Evolutionary conservation across 148 eudicot species (phyloP).

Genomic region (Rhododendron ferrugineum): DNA sequence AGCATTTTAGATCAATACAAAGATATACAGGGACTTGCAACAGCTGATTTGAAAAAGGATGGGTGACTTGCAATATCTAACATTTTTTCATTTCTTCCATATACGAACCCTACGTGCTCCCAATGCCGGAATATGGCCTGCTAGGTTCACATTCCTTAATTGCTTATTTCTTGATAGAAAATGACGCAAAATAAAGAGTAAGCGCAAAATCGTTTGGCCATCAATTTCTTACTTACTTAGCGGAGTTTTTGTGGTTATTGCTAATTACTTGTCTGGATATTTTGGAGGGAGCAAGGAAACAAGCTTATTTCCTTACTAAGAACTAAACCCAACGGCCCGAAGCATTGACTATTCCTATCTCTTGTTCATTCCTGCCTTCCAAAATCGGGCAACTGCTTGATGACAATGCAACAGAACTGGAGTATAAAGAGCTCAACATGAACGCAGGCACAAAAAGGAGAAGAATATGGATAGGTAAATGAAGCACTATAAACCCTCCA

Average conservation of each 20-base stretch:
- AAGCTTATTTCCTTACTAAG: background rate
- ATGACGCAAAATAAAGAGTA: background rate
- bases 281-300: background rate
- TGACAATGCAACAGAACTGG: background rate
- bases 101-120: background rate
- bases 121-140: background rate
- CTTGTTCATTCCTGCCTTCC: background rate
- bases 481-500: constrained; percentile 4
- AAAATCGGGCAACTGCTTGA: background rate
- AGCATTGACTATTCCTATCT: background rate
- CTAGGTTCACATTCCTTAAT: background rate
- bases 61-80: background rate
- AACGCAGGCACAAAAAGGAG: too few relatives aligned
- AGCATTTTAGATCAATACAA: background rate
- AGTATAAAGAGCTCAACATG: background rate
- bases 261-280: background rate
- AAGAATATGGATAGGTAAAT: too few relatives aligned
- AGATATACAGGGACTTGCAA: background rate
- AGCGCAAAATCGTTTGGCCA: background rate
- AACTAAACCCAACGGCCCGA: background rate
- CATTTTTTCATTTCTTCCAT: background rate
- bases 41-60: background rate
- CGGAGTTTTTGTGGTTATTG: background rate
- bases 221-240: background rate
- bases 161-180: background rate